Conservation (phyloP, 2,329 filamentous ascomycete genomes). For the Domatiomyces globalis region DNA sequence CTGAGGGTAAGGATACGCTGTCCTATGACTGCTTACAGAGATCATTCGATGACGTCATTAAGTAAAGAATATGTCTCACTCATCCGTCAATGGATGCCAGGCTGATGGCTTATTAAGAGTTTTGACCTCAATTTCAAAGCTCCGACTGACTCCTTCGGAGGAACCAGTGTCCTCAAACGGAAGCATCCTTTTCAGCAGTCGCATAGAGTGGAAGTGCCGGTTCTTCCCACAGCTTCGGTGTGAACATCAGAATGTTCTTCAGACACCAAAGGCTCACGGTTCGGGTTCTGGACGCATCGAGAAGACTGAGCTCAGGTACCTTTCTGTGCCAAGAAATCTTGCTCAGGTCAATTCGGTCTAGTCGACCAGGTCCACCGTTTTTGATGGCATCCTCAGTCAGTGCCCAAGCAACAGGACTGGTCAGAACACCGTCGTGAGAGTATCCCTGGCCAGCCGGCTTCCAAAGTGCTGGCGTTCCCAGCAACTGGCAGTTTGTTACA, state of each 20-base stretch:
- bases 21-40: too few relatives aligned
- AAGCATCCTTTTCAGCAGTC: slow-evolving; percentile 1
- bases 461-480: slow-evolving; percentile 16
- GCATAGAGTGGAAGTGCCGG: slow-evolving; percentile 1
- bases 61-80: too few relatives aligned
- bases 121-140: background rate
- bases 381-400: slow-evolving; percentile 36
- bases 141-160: background rate
- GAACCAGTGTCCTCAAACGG: background rate
- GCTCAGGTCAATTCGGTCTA: slow-evolving; percentile 27
- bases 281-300: slow-evolving; percentile 2
- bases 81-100: too few relatives aligned
- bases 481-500: slow-evolving; percentile 38
- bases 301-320: slow-evolving; percentile 4
- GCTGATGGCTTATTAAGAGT: background rate
- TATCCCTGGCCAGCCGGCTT: slow-evolving; percentile 33
- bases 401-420: slow-evolving; percentile 30
- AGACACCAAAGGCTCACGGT: slow-evolving; percentile 2
- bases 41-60: too few relatives aligned
- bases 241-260: slow-evolving; percentile 2
- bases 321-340: slow-evolving; percentile 26
- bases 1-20: too few relatives aligned
- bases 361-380: slow-evolving; percentile 32
- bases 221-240: slow-evolving; percentile 1
- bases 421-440: slow-evolving; percentile 38